phyloP scores from a whole-genome alignment of 768 basidiomycete genomes.

The Tricholoma flavovirens region DNA sequence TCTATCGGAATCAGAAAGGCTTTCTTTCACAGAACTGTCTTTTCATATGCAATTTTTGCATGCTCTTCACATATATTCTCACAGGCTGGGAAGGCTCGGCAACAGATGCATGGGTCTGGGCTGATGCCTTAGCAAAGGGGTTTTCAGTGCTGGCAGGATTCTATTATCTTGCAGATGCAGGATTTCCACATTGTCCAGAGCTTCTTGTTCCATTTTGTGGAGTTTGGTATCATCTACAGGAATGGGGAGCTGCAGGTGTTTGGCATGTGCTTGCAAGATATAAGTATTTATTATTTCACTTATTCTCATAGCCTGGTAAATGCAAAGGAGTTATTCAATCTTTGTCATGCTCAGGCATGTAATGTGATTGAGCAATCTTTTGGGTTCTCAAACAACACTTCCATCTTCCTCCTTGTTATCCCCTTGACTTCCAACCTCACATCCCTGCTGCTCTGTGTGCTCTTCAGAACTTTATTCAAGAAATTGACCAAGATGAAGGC shows the following conservation, averaged over 20 bases:
- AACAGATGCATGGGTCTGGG: constrained; percentile 18
- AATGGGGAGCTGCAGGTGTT: neutral
- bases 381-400: neutral
- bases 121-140: neutral
- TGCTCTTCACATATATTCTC: constrained; percentile 22
- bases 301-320: neutral
- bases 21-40: constrained; percentile 25
- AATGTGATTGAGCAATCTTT: neutral
- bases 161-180: neutral
- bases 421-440: neutral
- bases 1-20: constrained; percentile 12
- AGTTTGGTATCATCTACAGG: neutral
- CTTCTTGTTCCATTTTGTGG: neutral
- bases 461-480: neutral
- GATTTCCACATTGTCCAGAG: neutral
- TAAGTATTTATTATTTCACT: neutral
- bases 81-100: constrained; percentile 27
- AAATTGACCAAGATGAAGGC: neutral
- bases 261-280: neutral
- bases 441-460: neutral
- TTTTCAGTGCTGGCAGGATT: neutral
- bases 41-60: constrained; percentile 20
- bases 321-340: neutral
- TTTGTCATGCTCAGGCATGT: neutral
- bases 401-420: neutral